Percentiles rank a stretch among this genome's conserved stretches.
Evolutionary conservation across 371 early-diverging fungal genomes (phyloP).

Genomic region (Mucor mucedo): DNA sequence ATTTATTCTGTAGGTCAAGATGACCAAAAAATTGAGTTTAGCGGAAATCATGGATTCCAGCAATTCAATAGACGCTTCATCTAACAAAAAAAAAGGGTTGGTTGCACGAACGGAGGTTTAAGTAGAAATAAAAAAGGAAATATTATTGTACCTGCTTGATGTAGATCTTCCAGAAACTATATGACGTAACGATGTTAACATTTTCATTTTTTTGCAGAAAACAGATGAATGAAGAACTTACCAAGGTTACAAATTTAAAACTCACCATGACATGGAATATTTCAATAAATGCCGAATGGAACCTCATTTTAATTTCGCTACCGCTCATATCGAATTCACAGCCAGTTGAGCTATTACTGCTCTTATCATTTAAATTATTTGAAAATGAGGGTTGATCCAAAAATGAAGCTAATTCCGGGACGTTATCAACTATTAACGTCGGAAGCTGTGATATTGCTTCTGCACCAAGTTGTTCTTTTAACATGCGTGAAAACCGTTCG

Average conservation of each 20-base stretch:
- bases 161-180: conserved; percentile 58
- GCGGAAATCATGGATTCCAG: conserved; percentile 49
- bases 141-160: conserved; percentile 53
- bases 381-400: conserved; percentile 26
- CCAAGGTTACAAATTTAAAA: conserved; percentile 53
- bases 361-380: neutral
- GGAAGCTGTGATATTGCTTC: conserved; percentile 42
- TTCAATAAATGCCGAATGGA: conserved; percentile 53
- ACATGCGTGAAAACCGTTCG: conserved; percentile 43
- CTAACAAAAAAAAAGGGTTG: conserved; percentile 15
- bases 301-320: conserved; percentile 46
- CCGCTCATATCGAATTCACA: conserved; percentile 42
- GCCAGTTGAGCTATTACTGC: neutral
- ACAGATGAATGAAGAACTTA: conserved; percentile 27
- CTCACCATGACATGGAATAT: conserved; percentile 53
- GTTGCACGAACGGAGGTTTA: conserved; percentile 1
- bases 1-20: conserved; percentile 43
- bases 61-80: conserved; percentile 54
- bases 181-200: conserved; percentile 9
- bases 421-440: conserved; percentile 44
- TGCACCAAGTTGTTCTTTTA: conserved; percentile 43
- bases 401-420: conserved; percentile 44
- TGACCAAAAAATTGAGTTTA: conserved; percentile 42
- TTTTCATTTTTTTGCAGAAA: neutral
- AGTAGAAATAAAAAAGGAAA: neutral